phyloP scores from a whole-genome alignment of 2,329 filamentous ascomycete species.

The Fusarium duplospermum region DNA sequence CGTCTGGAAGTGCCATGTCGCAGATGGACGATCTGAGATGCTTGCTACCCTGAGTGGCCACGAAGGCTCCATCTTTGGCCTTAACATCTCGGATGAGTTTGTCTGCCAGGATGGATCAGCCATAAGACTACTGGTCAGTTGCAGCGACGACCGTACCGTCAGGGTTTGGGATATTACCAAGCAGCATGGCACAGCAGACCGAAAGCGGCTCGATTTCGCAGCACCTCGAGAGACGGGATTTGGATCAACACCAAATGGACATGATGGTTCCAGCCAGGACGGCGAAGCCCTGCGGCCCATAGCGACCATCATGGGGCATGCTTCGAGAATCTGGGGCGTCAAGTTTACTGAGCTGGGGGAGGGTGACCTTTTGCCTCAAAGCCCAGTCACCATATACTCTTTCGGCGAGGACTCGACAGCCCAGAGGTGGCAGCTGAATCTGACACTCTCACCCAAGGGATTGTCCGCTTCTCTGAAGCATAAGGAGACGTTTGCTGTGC shows the following conservation, averaged over 20 bases:
- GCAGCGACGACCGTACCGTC: slow-evolving; percentile 93
- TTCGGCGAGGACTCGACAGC: slow-evolving; percentile 87
- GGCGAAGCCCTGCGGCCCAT: slow-evolving; percentile 56
- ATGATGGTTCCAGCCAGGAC: slow-evolving; percentile 28
- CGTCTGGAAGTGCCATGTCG: slow-evolving; percentile 80
- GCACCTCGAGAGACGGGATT: slow-evolving; percentile 72
- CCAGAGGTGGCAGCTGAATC: slow-evolving; percentile 74
- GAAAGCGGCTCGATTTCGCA: slow-evolving; percentile 34
- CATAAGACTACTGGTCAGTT: slow-evolving; percentile 82
- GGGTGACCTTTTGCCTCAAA: slow-evolving; percentile 22
- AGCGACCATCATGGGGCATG: slow-evolving; percentile 84
- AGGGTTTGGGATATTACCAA: slow-evolving; percentile 86
- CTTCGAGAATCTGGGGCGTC: slow-evolving; percentile 90
- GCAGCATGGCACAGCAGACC: slow-evolving; percentile 39
- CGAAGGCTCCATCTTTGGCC: slow-evolving; percentile 93
- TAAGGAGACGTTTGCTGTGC: slow-evolving; percentile 68
- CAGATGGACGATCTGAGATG: slow-evolving; percentile 49
- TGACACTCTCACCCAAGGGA: slow-evolving; percentile 41
- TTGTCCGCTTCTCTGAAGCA: slow-evolving; percentile 58
- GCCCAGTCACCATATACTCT: slow-evolving; percentile 70
- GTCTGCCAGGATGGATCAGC: slow-evolving; percentile 49
- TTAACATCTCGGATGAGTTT: slow-evolving; percentile 76
- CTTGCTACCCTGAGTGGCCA: slow-evolving; percentile 73
- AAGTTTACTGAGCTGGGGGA: slow-evolving; percentile 65
- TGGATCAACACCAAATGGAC: slow-evolving; percentile 49